A percentile compares a stretch with the other conserved stretches of the same genome.
Conservation (phyloP, 108 stramenopile species). For the Fistulifera solaris region DNA sequence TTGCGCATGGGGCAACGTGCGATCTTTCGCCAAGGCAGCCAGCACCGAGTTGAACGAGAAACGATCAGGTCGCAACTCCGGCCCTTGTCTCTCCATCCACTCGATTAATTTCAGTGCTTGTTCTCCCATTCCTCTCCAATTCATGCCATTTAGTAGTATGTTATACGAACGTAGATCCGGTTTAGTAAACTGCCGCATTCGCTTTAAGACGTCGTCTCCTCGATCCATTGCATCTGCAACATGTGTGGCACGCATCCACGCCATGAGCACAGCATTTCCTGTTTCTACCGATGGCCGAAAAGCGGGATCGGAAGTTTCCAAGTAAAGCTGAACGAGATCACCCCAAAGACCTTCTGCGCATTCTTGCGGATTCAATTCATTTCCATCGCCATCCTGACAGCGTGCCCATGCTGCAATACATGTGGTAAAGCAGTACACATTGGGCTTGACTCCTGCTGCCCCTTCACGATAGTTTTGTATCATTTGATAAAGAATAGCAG, state of each 20-base stretch:
- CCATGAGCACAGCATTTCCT: slow-evolving; percentile 18
- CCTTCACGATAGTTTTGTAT: slow-evolving; percentile 23
- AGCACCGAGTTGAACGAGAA: slow-evolving; percentile 63
- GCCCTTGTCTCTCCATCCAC: slow-evolving; percentile 32
- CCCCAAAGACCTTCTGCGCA: slow-evolving; percentile 25
- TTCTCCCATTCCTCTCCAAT: slow-evolving; percentile 15
- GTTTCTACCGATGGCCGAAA: slow-evolving; percentile 11
- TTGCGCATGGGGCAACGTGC: not conserved
- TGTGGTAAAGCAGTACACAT: slow-evolving; percentile 34
- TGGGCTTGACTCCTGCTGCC: slow-evolving; percentile 22
- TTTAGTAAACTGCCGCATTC: slow-evolving; percentile 16
- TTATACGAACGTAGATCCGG: slow-evolving; percentile 68
- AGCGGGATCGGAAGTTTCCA: slow-evolving; percentile 8
- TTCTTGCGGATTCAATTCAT: slow-evolving; percentile 2
- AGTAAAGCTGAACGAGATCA: slow-evolving; percentile 11
- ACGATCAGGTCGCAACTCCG: slow-evolving; percentile 29
- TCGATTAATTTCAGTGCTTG: slow-evolving; percentile 41
- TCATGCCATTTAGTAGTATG: slow-evolving; percentile 40
- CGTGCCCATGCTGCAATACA: slow-evolving; percentile 43
- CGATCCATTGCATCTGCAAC: slow-evolving; percentile 6
- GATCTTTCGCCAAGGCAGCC: slow-evolving; percentile 23
- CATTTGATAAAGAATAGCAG: slow-evolving; percentile 33
- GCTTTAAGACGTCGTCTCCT: slow-evolving; percentile 10
- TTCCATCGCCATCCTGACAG: slow-evolving; percentile 4
- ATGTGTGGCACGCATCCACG: slow-evolving; percentile 13